These are phyloP conservation scores for Streptanthus diversifolius DNA, from an alignment of 345 rosid species.

Conservation along the genomic window DNA sequence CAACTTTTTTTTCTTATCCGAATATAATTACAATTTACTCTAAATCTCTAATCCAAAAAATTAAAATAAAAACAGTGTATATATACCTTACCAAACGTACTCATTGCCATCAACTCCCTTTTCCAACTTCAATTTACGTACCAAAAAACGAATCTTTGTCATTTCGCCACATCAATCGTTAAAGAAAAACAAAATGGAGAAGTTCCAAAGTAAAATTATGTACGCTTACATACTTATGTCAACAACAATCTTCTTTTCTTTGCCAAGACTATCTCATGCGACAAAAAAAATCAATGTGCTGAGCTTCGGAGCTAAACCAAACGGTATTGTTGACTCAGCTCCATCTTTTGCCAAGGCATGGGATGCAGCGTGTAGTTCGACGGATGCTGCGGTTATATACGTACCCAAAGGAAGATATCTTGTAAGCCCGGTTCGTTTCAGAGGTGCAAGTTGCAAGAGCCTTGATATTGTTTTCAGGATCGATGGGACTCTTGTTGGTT, in stretches of 20 bases:
- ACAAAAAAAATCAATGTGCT: constrained; percentile 30
- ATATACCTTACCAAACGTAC: background rate
- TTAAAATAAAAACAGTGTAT: background rate
- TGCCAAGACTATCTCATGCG: constrained; percentile 16
- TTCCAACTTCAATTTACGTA: background rate
- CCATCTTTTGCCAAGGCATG: constrained; percentile 41
- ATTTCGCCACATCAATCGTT: background rate
- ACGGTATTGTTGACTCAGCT: constrained; percentile 40
- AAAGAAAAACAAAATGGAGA: constrained; percentile 5
- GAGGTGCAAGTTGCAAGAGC: constrained; percentile 39
- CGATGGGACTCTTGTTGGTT: constrained; percentile 44
- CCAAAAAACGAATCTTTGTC: background rate
- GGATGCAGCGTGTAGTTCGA: constrained; percentile 39
- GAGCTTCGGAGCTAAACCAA: constrained; percentile 38
- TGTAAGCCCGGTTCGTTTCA: constrained; percentile 33
- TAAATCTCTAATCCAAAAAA: too few relatives aligned
- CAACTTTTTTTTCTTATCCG: background rate
- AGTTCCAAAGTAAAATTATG: background rate
- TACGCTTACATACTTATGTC: background rate
- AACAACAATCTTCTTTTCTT: background rate
- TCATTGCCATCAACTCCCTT: background rate
- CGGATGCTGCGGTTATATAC: constrained; percentile 20
- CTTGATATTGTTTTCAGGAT: constrained; percentile 35
- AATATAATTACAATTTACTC: background rate
- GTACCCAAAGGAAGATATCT: constrained; percentile 45